Conservation (phyloP, 495 filamentous ascomycete species). For the Penicillium verhagenii region DNA sequence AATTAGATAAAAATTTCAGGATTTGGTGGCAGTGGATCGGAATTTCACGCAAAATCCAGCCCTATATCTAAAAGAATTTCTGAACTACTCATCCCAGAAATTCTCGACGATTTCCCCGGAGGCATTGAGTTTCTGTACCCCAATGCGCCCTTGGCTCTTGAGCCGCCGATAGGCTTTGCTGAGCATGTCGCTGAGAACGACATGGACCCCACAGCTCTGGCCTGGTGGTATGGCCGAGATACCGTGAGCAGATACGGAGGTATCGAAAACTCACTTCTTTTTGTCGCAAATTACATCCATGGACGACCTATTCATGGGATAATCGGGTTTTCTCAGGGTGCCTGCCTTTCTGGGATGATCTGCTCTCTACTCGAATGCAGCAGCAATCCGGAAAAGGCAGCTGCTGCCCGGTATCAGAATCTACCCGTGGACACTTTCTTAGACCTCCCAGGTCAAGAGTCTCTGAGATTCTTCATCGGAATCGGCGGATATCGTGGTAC, state of each 20-base stretch:
- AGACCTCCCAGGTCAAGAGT: background rate
- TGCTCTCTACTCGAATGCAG: slow-evolving; percentile 5
- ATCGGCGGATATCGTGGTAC: background rate
- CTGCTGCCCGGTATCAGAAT: slow-evolving; percentile 1
- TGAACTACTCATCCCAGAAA: background rate
- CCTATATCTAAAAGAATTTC: background rate
- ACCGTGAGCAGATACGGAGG: slow-evolving; percentile 3
- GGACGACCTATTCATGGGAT: slow-evolving; percentile 8
- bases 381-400: slow-evolving; percentile 3
- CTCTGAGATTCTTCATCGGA: background rate
- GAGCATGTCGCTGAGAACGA: background rate
- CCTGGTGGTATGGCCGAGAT: slow-evolving; percentile 11
- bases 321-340: slow-evolving; percentile 7
- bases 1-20: background rate
- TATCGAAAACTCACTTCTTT: slow-evolving; percentile 3
- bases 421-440: slow-evolving; percentile 1
- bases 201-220: background rate
- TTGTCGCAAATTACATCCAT: slow-evolving; percentile 3
- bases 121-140: slow-evolving; percentile 5
- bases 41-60: slow-evolving; percentile 1
- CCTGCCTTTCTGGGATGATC: slow-evolving; percentile 2
- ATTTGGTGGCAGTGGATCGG: background rate
- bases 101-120: background rate
- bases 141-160: background rate
- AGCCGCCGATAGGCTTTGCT: background rate